Evolutionary conservation across 176 grass and related monocot genomes (phyloP).

Genomic region (Urochloa ruziziensis): DNA sequence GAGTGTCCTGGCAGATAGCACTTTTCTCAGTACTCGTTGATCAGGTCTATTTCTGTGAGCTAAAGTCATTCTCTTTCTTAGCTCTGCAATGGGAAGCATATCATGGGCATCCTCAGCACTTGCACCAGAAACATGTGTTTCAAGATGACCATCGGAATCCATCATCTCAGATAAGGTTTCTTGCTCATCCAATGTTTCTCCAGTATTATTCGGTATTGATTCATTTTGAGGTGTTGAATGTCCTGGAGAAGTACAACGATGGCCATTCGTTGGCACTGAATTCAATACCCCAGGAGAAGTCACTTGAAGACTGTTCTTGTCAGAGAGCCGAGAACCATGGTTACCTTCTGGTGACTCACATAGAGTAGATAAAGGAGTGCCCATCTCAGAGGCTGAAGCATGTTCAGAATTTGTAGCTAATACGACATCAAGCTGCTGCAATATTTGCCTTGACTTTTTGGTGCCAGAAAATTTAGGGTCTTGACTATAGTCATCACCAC

Average conservation of each 20-base stretch:
- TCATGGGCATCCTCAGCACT: constrained; percentile 18
- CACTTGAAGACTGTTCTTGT: constrained; percentile 19
- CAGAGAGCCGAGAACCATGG: not conserved
- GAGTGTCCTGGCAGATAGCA: constrained; percentile 10
- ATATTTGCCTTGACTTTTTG: constrained; percentile 40
- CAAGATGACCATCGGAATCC: constrained; percentile 25
- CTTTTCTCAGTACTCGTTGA: not conserved
- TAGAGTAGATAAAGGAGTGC: too few species aligned
- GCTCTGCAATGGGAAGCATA: constrained; percentile 1
- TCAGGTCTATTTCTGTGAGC: not conserved
- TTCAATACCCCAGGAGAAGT: constrained; percentile 13
- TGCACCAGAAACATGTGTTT: constrained; percentile 1
- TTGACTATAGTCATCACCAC: constrained; percentile 26
- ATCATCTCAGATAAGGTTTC: constrained; percentile 17
- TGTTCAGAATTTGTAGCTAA: constrained; percentile 2
- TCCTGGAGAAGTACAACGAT: constrained; percentile 19
- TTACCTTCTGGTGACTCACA: too few species aligned
- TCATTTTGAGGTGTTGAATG: constrained; percentile 6
- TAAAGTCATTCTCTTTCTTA: constrained; percentile 23
- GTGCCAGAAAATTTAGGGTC: not conserved
- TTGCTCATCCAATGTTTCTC: constrained; percentile 19
- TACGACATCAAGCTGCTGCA: not conserved
- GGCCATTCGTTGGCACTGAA: not conserved
- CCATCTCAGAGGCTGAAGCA: not conserved
- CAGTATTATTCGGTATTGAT: constrained; percentile 1